Percentiles rank a stretch among this genome's conserved stretches.
Evolutionary conservation across 169 alveolate genomes (phyloP).

Genomic region (Eimeria brunetti): DNA sequence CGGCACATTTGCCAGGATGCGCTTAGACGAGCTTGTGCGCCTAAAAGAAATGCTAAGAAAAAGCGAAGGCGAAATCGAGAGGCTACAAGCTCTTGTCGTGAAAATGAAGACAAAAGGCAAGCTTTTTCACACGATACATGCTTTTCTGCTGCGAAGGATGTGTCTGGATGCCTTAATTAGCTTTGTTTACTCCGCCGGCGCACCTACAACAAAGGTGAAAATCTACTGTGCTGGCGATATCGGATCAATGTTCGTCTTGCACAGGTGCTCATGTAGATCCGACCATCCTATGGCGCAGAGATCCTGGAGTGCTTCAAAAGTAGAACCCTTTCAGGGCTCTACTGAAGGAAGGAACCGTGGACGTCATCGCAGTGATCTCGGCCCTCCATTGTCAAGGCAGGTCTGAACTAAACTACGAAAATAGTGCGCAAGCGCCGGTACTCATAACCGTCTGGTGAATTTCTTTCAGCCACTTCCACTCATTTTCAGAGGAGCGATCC

Average conservation of each 20-base stretch:
- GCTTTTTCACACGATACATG: neutral
- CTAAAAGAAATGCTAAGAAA: constrained; percentile 15
- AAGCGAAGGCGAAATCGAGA: constrained; percentile 28
- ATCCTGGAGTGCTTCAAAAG: neutral
- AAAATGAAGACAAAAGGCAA: constrained; percentile 41
- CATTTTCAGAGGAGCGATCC: neutral
- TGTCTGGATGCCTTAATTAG: too few species aligned
- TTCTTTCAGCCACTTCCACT: neutral
- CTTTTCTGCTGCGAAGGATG: neutral
- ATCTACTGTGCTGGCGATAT: neutral
- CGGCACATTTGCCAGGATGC: constrained; percentile 34
- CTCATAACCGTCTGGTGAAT: neutral
- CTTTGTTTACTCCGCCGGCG: neutral
- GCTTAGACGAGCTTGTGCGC: constrained; percentile 28
- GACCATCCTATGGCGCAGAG: constrained; percentile 34
- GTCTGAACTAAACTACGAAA: neutral
- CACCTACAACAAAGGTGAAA: neutral
- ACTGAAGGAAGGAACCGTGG: neutral
- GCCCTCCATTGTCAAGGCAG: neutral
- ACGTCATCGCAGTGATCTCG: neutral
- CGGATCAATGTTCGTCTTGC: neutral
- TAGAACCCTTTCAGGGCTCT: neutral
- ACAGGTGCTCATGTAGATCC: constrained; percentile 51
- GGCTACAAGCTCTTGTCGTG: constrained; percentile 13
- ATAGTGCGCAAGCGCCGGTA: neutral